These are phyloP conservation scores for Hemileccinum impolitum DNA, from an alignment of 768 basidiomycete species.

Conservation along the genomic window DNA sequence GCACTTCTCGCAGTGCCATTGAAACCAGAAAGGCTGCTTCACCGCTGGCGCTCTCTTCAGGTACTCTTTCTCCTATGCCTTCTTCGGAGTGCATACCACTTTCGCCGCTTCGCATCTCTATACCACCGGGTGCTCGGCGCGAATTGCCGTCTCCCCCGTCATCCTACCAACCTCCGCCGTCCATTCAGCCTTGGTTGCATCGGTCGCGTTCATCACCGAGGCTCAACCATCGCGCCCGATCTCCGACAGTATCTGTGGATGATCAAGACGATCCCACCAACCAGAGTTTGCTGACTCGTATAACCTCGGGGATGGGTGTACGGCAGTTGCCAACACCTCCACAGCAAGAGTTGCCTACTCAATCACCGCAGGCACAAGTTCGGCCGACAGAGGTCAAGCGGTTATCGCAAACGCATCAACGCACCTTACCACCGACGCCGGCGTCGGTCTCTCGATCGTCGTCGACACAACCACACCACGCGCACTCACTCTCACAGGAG, in stretches of 20 bases:
- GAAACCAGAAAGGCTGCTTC: constrained; percentile 11
- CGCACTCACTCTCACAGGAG: constrained; percentile 20
- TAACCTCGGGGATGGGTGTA: constrained; percentile 18
- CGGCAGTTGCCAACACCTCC: constrained; percentile 35
- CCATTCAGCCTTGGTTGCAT: constrained; percentile 26
- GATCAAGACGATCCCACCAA: constrained; percentile 16
- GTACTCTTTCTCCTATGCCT: constrained; percentile 27
- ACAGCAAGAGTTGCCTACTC: constrained; percentile 15
- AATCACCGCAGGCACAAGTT: constrained; percentile 13
- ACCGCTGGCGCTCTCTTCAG: constrained; percentile 20
- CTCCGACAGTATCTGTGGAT: constrained; percentile 13
- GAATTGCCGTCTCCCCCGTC: constrained; percentile 31
- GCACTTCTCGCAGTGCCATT: constrained; percentile 7
- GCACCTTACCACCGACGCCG: constrained; percentile 44
- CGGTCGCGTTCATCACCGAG: constrained; percentile 39
- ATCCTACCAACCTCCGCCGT: constrained; percentile 29
- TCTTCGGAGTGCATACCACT: constrained; percentile 28
- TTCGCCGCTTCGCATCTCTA: constrained; percentile 21
- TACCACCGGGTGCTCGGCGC: constrained; percentile 18
- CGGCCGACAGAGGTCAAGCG: constrained; percentile 17
- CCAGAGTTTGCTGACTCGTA: constrained; percentile 15
- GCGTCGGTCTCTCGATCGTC: constrained; percentile 13
- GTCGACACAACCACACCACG: constrained; percentile 19
- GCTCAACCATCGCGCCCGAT: constrained; percentile 19
- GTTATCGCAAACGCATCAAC: constrained; percentile 28